phyloP scores from a whole-genome alignment of 768 basidiomycete genomes.

The Kwoniella dejecticola region DNA sequence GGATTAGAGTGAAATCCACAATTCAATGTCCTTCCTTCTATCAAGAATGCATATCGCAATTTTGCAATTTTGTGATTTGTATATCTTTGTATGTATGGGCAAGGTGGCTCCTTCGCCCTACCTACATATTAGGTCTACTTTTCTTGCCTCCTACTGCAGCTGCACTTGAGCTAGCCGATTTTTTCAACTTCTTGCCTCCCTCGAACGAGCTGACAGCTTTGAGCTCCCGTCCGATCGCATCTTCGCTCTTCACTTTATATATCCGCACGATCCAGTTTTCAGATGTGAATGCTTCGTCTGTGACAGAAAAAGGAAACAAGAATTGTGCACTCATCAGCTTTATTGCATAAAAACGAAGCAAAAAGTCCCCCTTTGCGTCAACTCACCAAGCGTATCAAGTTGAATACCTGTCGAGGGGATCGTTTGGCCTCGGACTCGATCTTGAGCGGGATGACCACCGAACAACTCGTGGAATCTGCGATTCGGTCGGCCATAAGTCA shows the following conservation, averaged over 20 bases:
- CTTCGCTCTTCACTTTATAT: constrained; percentile 92
- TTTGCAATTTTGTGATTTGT: too few relatives aligned
- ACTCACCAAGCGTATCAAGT: constrained; percentile 82
- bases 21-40: too few relatives aligned
- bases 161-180: constrained; percentile 29
- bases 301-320: not conserved
- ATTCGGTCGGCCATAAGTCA: too few relatives aligned
- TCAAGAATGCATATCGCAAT: too few relatives aligned
- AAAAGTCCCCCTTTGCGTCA: too few relatives aligned
- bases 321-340: too few relatives aligned
- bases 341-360: too few relatives aligned
- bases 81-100: too few relatives aligned
- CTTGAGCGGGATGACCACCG: constrained; percentile 70
- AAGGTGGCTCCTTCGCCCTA: not conserved
- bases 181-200: constrained; percentile 86
- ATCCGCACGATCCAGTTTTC: constrained; percentile 99
- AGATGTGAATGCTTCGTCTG: constrained; percentile 96
- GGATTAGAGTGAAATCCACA: too few relatives aligned
- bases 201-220: constrained; percentile 83
- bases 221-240: constrained; percentile 82
- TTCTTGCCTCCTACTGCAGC: constrained; percentile 25
- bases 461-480: constrained; percentile 82
- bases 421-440: constrained; percentile 85
- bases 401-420: constrained; percentile 76
- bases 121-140: constrained; percentile 29